phyloP scores from a whole-genome alignment of 2,329 filamentous ascomycete genomes.

The Penicillium sp. region DNA sequence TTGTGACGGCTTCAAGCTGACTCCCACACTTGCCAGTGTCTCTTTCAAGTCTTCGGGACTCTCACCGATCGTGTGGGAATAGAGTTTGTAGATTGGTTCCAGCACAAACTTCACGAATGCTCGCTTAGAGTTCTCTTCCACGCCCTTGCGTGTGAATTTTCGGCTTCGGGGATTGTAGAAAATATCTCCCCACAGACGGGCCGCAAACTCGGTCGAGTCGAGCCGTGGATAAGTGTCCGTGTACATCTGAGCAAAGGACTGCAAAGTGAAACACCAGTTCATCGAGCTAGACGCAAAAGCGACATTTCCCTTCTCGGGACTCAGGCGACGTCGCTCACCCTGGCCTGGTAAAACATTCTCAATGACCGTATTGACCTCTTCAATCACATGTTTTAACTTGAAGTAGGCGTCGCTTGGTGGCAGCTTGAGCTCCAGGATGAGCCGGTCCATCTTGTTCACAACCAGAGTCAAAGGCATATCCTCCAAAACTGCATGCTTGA shows the following conservation, averaged over 20 bases:
- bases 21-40: conserved; percentile 74
- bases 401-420: conserved; percentile 96
- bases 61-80: conserved; percentile 89
- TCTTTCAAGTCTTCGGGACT: conserved; percentile 77
- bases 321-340: conserved; percentile 74
- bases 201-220: conserved; percentile 75
- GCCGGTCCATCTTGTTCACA: conserved; percentile 94
- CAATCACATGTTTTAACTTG: conserved; percentile 97
- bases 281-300: conserved; percentile 89
- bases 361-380: conserved; percentile 95
- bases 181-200: conserved; percentile 89
- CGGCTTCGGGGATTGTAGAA: conserved; percentile 90
- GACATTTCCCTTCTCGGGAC: conserved; percentile 97
- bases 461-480: conserved; percentile 84
- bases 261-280: conserved; percentile 94
- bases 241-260: conserved; percentile 95
- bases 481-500: conserved; percentile 89
- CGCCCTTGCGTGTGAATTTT: conserved; percentile 81
- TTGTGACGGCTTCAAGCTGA: conserved; percentile 84
- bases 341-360: conserved; percentile 78
- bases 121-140: conserved; percentile 74
- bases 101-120: conserved; percentile 93
- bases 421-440: conserved; percentile 90
- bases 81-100: conserved; percentile 97
- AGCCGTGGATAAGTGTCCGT: conserved; percentile 79